phyloP scores from a whole-genome alignment of 495 filamentous ascomycete species.

The Penicillium antarcticum region DNA sequence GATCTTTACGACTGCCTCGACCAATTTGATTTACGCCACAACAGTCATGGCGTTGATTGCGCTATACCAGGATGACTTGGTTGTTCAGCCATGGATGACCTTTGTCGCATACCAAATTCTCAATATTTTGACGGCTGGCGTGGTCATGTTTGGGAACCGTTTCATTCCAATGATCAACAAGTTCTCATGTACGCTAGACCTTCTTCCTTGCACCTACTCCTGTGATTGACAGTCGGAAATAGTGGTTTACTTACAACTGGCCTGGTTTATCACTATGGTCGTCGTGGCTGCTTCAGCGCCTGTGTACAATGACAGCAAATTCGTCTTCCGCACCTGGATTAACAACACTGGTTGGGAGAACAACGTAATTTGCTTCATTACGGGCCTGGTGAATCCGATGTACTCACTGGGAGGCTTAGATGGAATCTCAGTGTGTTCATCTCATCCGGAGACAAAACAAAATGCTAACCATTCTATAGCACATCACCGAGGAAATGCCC shows the following conservation, averaged over 20 bases:
- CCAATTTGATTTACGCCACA: constrained; percentile 37
- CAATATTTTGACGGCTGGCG: constrained; percentile 25
- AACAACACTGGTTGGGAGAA: constrained; percentile 65
- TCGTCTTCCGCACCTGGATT: constrained; percentile 63
- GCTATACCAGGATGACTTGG: constrained; percentile 31
- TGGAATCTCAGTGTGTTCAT: constrained; percentile 34
- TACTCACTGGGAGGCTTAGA: constrained; percentile 75
- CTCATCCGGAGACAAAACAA: not conserved
- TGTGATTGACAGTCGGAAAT: not conserved
- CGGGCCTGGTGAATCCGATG: constrained; percentile 73
- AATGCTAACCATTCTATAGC: constrained; percentile 32
- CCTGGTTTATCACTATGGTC: constrained; percentile 65
- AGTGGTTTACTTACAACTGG: constrained; percentile 61
- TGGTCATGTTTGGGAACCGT: constrained; percentile 37
- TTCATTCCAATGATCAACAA: constrained; percentile 35
- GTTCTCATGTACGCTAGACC: constrained; percentile 26
- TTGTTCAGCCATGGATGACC: constrained; percentile 37
- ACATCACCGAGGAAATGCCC: constrained; percentile 77
- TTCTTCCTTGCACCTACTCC: not conserved
- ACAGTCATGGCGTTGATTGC: constrained; percentile 35
- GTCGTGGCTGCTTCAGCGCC: constrained; percentile 57
- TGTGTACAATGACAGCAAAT: constrained; percentile 53
- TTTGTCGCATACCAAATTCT: constrained; percentile 35
- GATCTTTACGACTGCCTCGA: constrained; percentile 41
- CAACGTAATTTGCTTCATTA: constrained; percentile 70